Base-by-base conservation (phyloP, 1,284 basidiomycete genomes). In the Moesziomyces antarcticus region DNA sequence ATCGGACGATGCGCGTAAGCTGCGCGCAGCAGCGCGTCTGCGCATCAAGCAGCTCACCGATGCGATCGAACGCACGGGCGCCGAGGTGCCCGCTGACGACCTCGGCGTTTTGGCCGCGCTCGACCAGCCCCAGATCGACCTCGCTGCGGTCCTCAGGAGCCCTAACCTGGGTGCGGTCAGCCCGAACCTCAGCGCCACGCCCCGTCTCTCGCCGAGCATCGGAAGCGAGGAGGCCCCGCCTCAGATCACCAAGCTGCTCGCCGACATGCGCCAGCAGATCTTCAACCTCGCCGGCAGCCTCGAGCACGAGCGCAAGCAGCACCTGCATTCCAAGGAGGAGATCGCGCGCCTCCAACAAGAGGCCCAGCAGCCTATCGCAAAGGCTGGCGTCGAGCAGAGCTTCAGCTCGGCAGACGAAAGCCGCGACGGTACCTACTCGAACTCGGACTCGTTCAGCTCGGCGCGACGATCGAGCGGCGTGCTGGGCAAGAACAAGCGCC, bases 211-310 rank as follows among this genome's bases (percentile, higher is more conserved):
- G 54, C 75, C 73, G 13, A 60, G 60, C 20, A 52, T 71, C 18
- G 63, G 56, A 3, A 33, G 35, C 16, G 77, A 73, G 30, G 65
- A 64, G 3, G 61, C 59, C 14, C 56, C 74, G 18, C 75, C 77
- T 6, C 72, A 78, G 57, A 77, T 82, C 30, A 73, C 81, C 22
- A 74, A 78, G 61, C 63, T 84, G 48, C 73, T 84, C n/a, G 64
- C 68, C 1, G 76, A 83, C 25, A 82, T 84, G 81, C 76, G 81
- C 10, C 79, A 84, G 71, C 82, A 84, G 71, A 84, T 83, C 67
- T 75, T 84, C 52, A 82, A 75, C 47, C 64, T 84, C 14, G 79
- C 79, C 21, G 77, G 76, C 35, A 76, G 68, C n/a, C 75, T 84
- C 7, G 75, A 81, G 58, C 73, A 81, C 27, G 82, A 84, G 74